Conservation (phyloP, 257 asterid species). For the Solanum pinnatisectum region DNA sequence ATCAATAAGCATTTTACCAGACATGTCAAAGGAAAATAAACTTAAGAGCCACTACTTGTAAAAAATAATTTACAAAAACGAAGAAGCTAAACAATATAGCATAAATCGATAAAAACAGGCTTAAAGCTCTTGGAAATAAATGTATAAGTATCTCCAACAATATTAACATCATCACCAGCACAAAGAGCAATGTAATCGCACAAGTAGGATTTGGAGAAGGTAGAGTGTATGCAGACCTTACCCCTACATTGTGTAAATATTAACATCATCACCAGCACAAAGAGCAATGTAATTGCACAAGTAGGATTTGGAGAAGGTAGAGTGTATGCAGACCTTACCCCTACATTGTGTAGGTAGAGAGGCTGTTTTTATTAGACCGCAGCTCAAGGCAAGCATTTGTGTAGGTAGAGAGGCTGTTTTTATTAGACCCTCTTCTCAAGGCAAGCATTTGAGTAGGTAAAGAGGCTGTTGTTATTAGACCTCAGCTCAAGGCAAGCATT, state of each 20-base stretch:
- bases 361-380: not conserved
- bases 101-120: not conserved
- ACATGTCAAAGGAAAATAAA: not conserved
- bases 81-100: not conserved
- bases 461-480: no score
- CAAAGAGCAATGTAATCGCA: not conserved
- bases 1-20: conserved; percentile 92
- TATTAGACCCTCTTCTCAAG: not conserved
- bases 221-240: not conserved
- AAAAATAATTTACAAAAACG: not conserved
- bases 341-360: no score
- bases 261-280: not conserved
- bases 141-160: not conserved
- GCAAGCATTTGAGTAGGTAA: no score
- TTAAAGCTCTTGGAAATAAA: not conserved
- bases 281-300: not conserved
- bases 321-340: not conserved
- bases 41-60: not conserved
- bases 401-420: not conserved
- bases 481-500: not conserved
- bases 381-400: not conserved
- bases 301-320: not conserved
- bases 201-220: not conserved
- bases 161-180: not conserved
- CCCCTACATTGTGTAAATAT: not conserved